Conservation (phyloP, 257 asterid species). For the Ilex aquifolium region DNA sequence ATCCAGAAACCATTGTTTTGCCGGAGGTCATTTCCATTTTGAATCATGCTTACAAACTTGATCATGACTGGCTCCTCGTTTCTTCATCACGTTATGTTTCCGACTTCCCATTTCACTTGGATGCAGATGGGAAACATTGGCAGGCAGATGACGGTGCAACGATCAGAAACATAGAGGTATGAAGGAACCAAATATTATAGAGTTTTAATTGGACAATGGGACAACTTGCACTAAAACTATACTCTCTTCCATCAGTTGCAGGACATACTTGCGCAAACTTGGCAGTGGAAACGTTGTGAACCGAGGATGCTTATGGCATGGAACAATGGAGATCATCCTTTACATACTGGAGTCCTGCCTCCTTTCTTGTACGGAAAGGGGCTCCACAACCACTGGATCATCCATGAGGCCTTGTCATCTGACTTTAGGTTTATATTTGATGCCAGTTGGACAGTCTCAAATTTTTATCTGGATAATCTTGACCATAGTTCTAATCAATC, state of each 20-base stretch:
- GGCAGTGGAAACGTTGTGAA: conserved; percentile 26
- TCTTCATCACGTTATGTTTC: conserved; percentile 46
- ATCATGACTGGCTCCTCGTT: conserved; percentile 81
- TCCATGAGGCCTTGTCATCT: conserved; percentile 70
- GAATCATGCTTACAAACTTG: conserved; percentile 65
- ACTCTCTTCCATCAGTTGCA: conserved; percentile 52
- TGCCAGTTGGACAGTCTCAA: conserved; percentile 64
- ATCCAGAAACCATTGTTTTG: conserved; percentile 72
- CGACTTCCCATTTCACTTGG: conserved; percentile 52
- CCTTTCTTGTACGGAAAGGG: conserved; percentile 79
- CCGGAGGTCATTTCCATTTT: conserved; percentile 58
- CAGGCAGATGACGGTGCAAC: conserved; percentile 40
- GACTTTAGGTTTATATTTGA: conserved; percentile 76
- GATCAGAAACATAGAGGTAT: conserved; percentile 41
- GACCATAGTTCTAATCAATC: conserved; percentile 18
- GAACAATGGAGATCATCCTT: conserved; percentile 81
- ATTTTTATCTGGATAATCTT: conserved; percentile 34
- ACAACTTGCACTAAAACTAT: conserved; percentile 14
- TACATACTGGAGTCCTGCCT: conserved; percentile 82
- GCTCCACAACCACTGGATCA: conserved; percentile 69
- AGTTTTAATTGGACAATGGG: conserved; percentile 10
- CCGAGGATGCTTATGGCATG: conserved; percentile 72
- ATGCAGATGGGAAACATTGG: conserved; percentile 51
- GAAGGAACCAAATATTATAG: conserved; percentile 19
- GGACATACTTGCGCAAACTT: conserved; percentile 42